phyloP scores from a whole-genome alignment of 140 eudicot genomes.

The Stevia rebaudiana region DNA sequence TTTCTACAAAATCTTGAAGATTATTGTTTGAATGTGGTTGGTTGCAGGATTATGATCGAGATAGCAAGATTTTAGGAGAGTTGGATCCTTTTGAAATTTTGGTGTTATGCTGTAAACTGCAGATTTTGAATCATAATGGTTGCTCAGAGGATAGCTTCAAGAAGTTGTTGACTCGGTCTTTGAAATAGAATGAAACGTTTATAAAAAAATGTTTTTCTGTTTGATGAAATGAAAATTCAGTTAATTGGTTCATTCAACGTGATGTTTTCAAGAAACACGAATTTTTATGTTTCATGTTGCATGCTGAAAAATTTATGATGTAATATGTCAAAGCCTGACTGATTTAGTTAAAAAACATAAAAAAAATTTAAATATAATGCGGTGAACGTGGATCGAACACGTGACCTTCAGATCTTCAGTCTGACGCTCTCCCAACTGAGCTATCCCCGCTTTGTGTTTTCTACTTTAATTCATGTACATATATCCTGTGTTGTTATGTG shows the following conservation, averaged over 20 bases:
- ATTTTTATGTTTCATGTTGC: too few species aligned
- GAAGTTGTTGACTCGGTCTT: constrained; percentile 36
- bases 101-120: constrained; percentile 64
- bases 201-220: not conserved
- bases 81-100: constrained; percentile 58
- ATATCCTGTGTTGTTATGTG: too few species aligned
- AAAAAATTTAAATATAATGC: not conserved
- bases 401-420: constrained; percentile 70
- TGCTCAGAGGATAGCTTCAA: constrained; percentile 49
- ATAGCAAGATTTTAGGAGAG: constrained; percentile 37
- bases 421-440: constrained; percentile 99
- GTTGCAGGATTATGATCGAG: constrained; percentile 83
- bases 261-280: not conserved
- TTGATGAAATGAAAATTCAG: too few species aligned
- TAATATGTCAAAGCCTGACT: not conserved
- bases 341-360: not conserved
- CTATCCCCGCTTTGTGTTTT: constrained; percentile 80
- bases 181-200: constrained; percentile 7
- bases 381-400: constrained; percentile 73
- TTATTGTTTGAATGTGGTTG: constrained; percentile 1
- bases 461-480: too few species aligned
- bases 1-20: not conserved
- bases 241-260: too few species aligned
- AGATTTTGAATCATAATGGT: constrained; percentile 40
- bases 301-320: too few species aligned